Conservation (phyloP, 2,329 filamentous ascomycete genomes). For the Aspergillus sergii region DNA sequence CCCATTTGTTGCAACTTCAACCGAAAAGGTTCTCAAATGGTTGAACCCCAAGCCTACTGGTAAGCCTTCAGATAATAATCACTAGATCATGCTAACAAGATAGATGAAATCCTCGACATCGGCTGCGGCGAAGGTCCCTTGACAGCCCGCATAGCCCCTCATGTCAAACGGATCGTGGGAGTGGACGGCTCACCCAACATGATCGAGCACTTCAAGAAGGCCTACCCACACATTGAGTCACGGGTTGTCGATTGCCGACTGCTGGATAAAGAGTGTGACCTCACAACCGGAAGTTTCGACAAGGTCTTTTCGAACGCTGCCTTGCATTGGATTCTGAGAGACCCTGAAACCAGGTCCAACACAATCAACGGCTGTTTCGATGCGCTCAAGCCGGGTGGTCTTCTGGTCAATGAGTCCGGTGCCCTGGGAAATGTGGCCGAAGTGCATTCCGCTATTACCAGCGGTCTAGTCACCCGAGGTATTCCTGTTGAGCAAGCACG, state of each 20-base stretch:
- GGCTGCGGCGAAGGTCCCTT: conserved; percentile 68
- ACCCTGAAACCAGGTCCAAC: conserved; percentile 43
- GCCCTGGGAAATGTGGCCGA: conserved; percentile 69
- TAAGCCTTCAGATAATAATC: background rate
- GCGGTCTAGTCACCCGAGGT: conserved; percentile 54
- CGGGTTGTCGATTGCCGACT: conserved; percentile 39
- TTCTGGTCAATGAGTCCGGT: conserved; percentile 71
- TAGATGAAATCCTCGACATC: conserved; percentile 63
- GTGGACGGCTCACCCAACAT: conserved; percentile 62
- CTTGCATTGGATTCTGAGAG: conserved; percentile 67
- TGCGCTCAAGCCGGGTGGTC: conserved; percentile 58
- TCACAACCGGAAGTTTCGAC: conserved; percentile 39
- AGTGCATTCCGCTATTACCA: conserved; percentile 60
- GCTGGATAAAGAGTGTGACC: conserved; percentile 29
- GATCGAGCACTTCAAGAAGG: conserved; percentile 56
- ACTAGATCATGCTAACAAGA: background rate
- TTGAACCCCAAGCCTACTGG: conserved; percentile 58
- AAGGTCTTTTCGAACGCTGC: conserved; percentile 70
- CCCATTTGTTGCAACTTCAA: background rate
- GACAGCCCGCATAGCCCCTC: conserved; percentile 56
- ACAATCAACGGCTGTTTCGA: conserved; percentile 59
- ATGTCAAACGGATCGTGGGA: conserved; percentile 57
- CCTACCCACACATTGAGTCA: conserved; percentile 38
- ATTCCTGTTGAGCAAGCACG: conserved; percentile 53
- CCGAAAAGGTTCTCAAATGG: background rate